These are phyloP conservation scores for Chaetothyriales sp. DNA, from an alignment of 2,329 filamentous ascomycete species.

Conservation along the genomic window DNA sequence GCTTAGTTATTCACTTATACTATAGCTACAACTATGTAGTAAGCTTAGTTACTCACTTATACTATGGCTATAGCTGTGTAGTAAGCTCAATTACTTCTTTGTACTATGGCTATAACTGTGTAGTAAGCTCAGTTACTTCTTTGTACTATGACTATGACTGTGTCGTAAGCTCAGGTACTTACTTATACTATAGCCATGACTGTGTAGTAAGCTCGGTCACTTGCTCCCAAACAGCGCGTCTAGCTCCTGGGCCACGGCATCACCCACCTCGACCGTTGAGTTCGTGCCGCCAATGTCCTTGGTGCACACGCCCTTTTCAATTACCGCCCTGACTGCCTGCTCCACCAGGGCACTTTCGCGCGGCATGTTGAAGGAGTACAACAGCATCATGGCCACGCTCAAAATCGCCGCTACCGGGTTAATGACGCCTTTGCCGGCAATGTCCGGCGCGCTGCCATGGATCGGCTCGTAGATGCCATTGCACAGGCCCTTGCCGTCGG, in stretches of 20 bases:
- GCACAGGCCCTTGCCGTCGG: slow-evolving; percentile 50
- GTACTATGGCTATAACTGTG: too few relatives aligned
- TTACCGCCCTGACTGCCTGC: slow-evolving; percentile 62
- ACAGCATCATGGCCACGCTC: slow-evolving; percentile 88
- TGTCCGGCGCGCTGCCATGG: slow-evolving; percentile 87
- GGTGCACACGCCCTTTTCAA: slow-evolving; percentile 67
- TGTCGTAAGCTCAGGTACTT: too few relatives aligned
- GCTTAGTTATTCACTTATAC: too few relatives aligned
- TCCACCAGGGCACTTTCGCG: slow-evolving; percentile 68
- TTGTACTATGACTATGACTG: too few relatives aligned
- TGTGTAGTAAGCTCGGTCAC: too few relatives aligned
- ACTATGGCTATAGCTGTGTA: too few relatives aligned
- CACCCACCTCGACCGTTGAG: slow-evolving; percentile 65
- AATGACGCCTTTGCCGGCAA: slow-evolving; percentile 79
- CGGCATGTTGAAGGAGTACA: slow-evolving; percentile 74
- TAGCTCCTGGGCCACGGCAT: slow-evolving; percentile 65
- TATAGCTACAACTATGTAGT: too few relatives aligned
- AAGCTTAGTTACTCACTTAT: too few relatives aligned
- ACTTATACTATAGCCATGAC: too few relatives aligned
- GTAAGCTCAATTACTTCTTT: too few relatives aligned
- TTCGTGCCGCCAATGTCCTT: slow-evolving; percentile 71
- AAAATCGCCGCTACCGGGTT: slow-evolving; percentile 87
- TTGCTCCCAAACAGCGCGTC: slow-evolving; percentile 47
- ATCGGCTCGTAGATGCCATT: slow-evolving; percentile 98
- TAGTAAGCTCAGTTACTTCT: too few relatives aligned